phyloP scores from a whole-genome alignment of 2,329 filamentous ascomycete species.

The Colletotrichum incanum region DNA sequence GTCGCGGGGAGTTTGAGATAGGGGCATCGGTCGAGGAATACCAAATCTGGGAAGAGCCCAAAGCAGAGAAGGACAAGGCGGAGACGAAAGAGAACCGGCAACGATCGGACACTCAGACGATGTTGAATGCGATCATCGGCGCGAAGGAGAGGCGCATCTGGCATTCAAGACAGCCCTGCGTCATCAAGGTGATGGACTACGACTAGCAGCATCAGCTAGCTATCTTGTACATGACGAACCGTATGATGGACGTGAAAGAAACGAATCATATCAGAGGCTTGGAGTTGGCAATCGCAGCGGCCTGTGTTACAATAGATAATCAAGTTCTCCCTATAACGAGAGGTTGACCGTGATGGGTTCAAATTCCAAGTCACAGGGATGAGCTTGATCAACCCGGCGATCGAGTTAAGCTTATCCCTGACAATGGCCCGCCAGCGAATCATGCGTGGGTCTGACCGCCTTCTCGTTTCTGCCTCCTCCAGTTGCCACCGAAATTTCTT shows the following conservation, averaged over 20 bases:
- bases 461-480: constrained; percentile 31
- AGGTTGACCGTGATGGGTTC: background rate
- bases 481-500: constrained; percentile 39
- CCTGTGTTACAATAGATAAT: constrained; percentile 35
- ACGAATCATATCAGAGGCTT: constrained; percentile 17
- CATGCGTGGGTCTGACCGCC: constrained; percentile 39
- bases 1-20: constrained; percentile 87
- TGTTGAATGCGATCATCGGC: constrained; percentile 73
- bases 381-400: constrained; percentile 14
- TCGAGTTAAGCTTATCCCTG: constrained; percentile 40
- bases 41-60: constrained; percentile 62
- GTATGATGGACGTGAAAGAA: constrained; percentile 29
- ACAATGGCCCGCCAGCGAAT: constrained; percentile 22
- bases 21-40: constrained; percentile 87
- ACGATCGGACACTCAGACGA: constrained; percentile 69
- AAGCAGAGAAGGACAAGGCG: constrained; percentile 50
- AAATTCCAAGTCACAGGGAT: constrained; percentile 15
- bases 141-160: constrained; percentile 75
- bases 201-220: constrained; percentile 36
- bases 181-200: constrained; percentile 68
- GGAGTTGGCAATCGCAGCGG: constrained; percentile 30
- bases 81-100: constrained; percentile 52
- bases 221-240: constrained; percentile 30
- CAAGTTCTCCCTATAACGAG: constrained; percentile 4
- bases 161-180: constrained; percentile 73